A percentile compares a stretch with the other conserved stretches of the same genome.
These are phyloP conservation scores for Trichoderma harzianum DNA, from an alignment of 2,329 filamentous ascomycete species.

Conservation along the genomic window DNA sequence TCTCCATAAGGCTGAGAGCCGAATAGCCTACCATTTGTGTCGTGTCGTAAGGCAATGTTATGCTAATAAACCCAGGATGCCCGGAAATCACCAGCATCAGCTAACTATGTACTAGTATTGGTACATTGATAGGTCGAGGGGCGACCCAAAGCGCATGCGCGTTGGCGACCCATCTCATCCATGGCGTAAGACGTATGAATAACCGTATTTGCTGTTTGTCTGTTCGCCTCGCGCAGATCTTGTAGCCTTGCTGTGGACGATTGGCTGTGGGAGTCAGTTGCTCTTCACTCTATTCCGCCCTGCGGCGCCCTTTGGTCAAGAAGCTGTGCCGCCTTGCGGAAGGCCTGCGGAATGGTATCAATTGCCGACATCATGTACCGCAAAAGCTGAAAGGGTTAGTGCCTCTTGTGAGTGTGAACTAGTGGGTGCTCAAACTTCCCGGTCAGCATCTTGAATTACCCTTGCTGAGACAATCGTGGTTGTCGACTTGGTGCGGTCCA, in stretches of 20 bases:
- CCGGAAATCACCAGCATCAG: not conserved
- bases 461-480: not conserved
- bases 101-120: not conserved
- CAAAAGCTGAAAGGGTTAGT: not conserved
- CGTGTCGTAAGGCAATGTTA: not conserved
- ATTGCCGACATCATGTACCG: conserved; percentile 10
- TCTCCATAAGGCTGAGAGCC: conserved; percentile 4
- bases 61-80: not conserved
- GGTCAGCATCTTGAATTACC: conserved; percentile 3
- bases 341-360: not conserved
- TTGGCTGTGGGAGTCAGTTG: not conserved
- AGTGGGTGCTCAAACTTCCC: conserved; percentile 7
- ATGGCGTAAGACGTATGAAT: not conserved
- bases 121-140: not conserved
- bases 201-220: not conserved
- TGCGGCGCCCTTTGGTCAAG: not conserved
- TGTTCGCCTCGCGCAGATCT: not conserved
- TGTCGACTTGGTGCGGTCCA: not conserved
- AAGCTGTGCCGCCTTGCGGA: not conserved
- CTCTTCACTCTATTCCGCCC: not conserved
- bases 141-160: not conserved
- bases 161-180: not conserved
- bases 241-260: not conserved
- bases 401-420: not conserved
- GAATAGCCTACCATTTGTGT: not conserved